Evolutionary conservation across 2,329 filamentous ascomycete species (phyloP).

Genomic region (Hyphodiscus sp.): DNA sequence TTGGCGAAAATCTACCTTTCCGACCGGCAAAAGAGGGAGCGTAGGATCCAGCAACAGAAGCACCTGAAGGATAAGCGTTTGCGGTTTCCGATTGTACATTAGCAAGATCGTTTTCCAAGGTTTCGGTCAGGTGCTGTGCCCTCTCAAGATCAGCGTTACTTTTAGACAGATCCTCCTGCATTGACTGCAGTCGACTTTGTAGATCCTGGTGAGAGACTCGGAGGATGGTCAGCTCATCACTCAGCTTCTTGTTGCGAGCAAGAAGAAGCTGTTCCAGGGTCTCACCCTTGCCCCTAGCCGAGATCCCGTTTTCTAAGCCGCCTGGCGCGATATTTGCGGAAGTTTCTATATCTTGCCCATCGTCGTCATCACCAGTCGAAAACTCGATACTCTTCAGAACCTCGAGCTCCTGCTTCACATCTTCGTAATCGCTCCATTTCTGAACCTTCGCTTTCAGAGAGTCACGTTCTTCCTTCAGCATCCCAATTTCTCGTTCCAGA

Average conservation of each 20-base stretch:
- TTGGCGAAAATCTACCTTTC: constrained; percentile 74
- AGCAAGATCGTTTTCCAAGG: constrained; percentile 85
- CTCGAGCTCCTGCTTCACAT: constrained; percentile 91
- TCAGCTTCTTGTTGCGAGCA: constrained; percentile 91
- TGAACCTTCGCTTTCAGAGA: constrained; percentile 72
- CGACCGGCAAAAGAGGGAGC: constrained; percentile 44
- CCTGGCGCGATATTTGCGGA: constrained; percentile 19
- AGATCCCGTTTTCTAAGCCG: constrained; percentile 40
- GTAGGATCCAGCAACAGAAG: constrained; percentile 90
- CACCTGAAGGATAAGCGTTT: constrained; percentile 80
- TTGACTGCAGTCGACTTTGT: constrained; percentile 67
- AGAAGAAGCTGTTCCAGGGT: constrained; percentile 86
- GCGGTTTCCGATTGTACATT: constrained; percentile 79
- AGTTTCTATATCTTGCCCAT: constrained; percentile 40
- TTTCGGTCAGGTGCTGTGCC: constrained; percentile 76
- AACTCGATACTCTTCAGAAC: constrained; percentile 98
- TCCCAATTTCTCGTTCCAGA: constrained; percentile 71
- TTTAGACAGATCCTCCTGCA: constrained; percentile 77
- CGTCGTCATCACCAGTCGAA: constrained; percentile 80
- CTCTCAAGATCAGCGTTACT: constrained; percentile 84
- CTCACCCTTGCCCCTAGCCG: constrained; percentile 60
- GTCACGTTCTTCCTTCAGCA: constrained; percentile 76
- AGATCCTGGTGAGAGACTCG: constrained; percentile 92
- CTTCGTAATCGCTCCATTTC: constrained; percentile 91
- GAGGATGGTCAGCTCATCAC: constrained; percentile 86